Percentiles rank a stretch among this genome's conserved stretches.
These are phyloP conservation scores for Nannochloris sp. DNA, from an alignment of 139 green algal species.

Conservation along the genomic window DNA sequence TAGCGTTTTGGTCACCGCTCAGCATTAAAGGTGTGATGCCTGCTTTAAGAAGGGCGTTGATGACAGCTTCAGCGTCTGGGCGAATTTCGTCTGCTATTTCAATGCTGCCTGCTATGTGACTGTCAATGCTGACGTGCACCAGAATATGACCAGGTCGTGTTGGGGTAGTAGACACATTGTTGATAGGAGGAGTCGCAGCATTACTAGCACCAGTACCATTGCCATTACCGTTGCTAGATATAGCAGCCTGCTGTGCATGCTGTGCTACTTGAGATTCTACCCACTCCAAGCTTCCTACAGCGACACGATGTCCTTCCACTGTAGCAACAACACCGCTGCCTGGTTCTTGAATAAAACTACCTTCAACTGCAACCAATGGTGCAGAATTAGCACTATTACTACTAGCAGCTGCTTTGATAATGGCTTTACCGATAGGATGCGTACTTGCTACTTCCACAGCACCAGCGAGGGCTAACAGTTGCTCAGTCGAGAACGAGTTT, in stretches of 20 bases:
- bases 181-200: background rate
- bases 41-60: constrained; percentile 17
- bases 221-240: background rate
- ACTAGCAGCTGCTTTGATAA: constrained; percentile 12
- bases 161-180: background rate
- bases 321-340: constrained; percentile 58
- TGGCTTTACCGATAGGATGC: constrained; percentile 63
- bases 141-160: constrained; percentile 39
- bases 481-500: background rate
- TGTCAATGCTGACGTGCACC: constrained; percentile 59
- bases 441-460: constrained; percentile 62
- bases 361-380: constrained; percentile 25
- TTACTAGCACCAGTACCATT: background rate
- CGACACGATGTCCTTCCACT: constrained; percentile 47
- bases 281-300: constrained; percentile 76
- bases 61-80: constrained; percentile 37
- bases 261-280: constrained; percentile 28
- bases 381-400: background rate
- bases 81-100: constrained; percentile 57
- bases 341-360: constrained; percentile 71
- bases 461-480: constrained; percentile 63
- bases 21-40: constrained; percentile 63
- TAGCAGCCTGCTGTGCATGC: background rate
- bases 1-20: constrained; percentile 52
- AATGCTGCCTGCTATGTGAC: constrained; percentile 42